Evolutionary conservation across 768 basidiomycete species (phyloP), one percentile per base, ranked within the genome.

Genomic region (Termitomyces sp.): DNA sequence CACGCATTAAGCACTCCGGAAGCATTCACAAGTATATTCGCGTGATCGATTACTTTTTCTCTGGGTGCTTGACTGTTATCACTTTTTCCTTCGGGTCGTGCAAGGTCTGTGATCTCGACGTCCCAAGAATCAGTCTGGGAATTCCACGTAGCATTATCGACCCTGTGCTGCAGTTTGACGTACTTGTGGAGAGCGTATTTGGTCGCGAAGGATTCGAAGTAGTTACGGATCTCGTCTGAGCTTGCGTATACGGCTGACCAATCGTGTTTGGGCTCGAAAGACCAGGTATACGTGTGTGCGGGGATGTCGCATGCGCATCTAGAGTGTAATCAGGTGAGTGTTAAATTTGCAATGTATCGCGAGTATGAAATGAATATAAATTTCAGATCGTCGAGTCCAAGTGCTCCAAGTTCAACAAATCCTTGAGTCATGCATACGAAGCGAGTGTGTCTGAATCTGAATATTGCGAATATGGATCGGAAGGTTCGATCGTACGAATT

Each of bases 1-100:
- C 77, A 79, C 5, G 67, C 63, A 58, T 77, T 78, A 32, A 78
- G 64, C 48, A 74, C 65, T 17, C 77, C 77, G 10, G 63, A 55
- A 3, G 70, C 75, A 48, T 74, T 72, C 56, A 77, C 64, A 1
- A 78, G 54, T 49, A 78, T 65, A 60, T 78, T 71, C 57, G 70
- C 72, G n/a, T 60, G 62, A 43, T 74, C 71, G 2, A 64, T 54
- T 17, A 70, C 51, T 15, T 57, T 60, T 3, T 55, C 63, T 7
- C 67, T 66, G 6, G 66, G 66, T 2, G 14, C 12, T 11, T 52
- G 5, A 29, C 8, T 20, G 9, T 8, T 25, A 2, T 15, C 42
- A 45, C 11, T 20, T 17, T 32, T 14, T 25, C 25, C 25, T 29
- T 29, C 32, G 4, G 9, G 1, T 11, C 5, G 43, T 36, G 32